Evolutionary conservation across 2,329 filamentous ascomycete species (phyloP).

Genomic region (Ophiostoma triangulosporum): DNA sequence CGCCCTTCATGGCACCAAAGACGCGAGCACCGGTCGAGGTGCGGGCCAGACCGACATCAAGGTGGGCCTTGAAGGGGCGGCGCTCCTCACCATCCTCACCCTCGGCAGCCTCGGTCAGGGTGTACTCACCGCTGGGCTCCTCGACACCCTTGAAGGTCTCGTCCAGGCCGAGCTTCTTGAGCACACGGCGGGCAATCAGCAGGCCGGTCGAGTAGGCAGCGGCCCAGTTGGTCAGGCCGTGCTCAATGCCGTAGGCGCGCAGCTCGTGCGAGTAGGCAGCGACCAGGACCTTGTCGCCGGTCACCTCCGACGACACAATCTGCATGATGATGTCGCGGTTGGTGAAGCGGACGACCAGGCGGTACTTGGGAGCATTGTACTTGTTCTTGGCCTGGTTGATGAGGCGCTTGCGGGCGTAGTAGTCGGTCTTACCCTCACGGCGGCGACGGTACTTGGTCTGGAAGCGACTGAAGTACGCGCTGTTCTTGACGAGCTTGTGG

Average conservation of each 20-base stretch:
- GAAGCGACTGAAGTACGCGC: conserved; percentile 98
- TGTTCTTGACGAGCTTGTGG: conserved; percentile 95
- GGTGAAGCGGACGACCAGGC: conserved; percentile 97
- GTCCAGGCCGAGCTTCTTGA: conserved; percentile 93
- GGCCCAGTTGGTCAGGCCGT: conserved; percentile 99
- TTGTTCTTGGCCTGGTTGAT: conserved; percentile 99
- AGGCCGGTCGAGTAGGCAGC: conserved; percentile 95
- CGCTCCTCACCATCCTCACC: conserved; percentile 71
- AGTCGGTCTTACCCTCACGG: conserved; percentile 95
- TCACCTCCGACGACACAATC: conserved; percentile 92
- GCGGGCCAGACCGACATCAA: conserved; percentile 93
- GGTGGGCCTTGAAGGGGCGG: conserved; percentile 98
- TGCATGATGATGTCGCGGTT: conserved; percentile 99
- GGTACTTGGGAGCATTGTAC: conserved; percentile 99
- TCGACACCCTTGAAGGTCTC: conserved; percentile 90
- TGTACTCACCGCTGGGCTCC: conserved; percentile 93
- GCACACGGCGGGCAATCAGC: conserved; percentile 87
- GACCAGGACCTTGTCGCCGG: conserved; percentile 91
- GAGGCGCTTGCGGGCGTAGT: conserved; percentile 99
- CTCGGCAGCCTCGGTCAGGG: conserved; percentile 87
- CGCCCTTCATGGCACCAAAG: conserved; percentile 99
- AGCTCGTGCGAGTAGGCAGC: conserved; percentile 96
- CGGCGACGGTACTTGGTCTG: conserved; percentile 99
- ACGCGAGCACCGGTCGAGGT: conserved; percentile 97
- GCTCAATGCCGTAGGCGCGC: conserved; percentile 89